Base-by-base conservation (phyloP, 257 asterid genomes). In the Rauvolfia tetraphylla region DNA sequence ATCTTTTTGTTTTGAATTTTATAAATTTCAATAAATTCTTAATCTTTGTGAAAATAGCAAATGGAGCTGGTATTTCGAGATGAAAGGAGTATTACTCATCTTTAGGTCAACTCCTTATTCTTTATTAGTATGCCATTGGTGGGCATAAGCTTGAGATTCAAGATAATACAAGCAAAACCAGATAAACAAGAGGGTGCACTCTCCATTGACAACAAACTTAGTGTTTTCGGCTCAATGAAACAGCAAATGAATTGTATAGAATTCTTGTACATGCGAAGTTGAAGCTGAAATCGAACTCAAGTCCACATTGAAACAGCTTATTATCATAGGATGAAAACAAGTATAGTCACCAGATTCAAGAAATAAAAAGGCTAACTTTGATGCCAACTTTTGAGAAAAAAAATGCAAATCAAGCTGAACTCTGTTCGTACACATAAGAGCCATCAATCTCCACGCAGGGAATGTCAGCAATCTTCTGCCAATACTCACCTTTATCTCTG, bases 361-460 rank as follows among this genome's bases (percentile, higher is more conserved):
- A 41, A 12, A 27, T 27, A 27, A 4, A 48, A 48, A 36, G 14
- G 66, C 20, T 11, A 56, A 13, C 31, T 5, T 13, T 56, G 53
- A 56, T 12, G 33, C 23, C 18, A 54, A n/a, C 75, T 57, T 15
- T 72, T 31, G 59, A 72, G 62, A 34, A 72, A 38, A 38, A 54
- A n/a, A n/a, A n/a, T 33, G 46, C 51, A 36, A 5, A 29, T 75
- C 73, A 75, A 48, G 36, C 83, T 29, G 79, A 39, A 73, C 49
- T 76, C 65, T 85, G 87, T 59, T 71, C 71, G 63, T 83, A 83
- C 41, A 84, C 83, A 72, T 86, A 84, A 54, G 75, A 82, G 71
- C 87, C 86, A 74, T 88, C 91, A 1, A 90, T 70, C 83, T 86
- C 90, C 82, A 90, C 95, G 46, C 95, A 88, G 71, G 95, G 95